phyloP scores from a whole-genome alignment of 2,329 filamentous ascomycete species.

The Biscogniauxia mediterranea region DNA sequence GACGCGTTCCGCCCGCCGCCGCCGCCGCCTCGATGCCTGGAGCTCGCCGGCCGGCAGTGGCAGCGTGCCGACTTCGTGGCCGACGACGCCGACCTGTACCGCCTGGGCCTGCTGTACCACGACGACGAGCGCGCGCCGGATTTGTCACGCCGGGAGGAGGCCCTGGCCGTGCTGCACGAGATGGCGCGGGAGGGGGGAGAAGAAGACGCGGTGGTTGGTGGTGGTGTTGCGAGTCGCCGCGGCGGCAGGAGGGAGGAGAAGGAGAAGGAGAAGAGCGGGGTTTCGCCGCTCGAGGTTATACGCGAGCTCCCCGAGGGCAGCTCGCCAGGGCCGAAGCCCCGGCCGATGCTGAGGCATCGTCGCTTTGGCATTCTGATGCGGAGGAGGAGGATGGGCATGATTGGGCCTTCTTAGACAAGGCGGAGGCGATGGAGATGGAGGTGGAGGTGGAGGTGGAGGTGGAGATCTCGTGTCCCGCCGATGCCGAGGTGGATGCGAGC shows the following conservation, averaged over 20 bases:
- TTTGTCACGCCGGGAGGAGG: constrained; percentile 5
- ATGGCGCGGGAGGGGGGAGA: constrained; percentile 2
- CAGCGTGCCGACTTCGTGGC: constrained; percentile 16
- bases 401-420: constrained; percentile 1
- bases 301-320: constrained; percentile 23
- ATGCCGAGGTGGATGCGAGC: constrained; percentile 4
- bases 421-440: constrained; percentile 4
- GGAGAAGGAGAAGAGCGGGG: constrained; percentile 3
- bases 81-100: constrained; percentile 27
- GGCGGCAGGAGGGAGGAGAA: neutral
- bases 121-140: constrained; percentile 19
- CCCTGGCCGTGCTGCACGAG: constrained; percentile 3
- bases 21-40: too few species aligned
- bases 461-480: constrained; percentile 6
- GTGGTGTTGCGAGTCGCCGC: too few species aligned
- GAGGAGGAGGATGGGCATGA: constrained; percentile 14
- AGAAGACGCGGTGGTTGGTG: too few species aligned
- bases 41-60: too few species aligned
- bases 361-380: too few species aligned
- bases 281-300: constrained; percentile 17
- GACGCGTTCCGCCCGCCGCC: constrained; percentile 28
- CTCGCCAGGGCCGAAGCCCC: constrained; percentile 9
- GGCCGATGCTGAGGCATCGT: constrained; percentile 8
- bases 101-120: constrained; percentile 28
- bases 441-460: too few species aligned